These are phyloP conservation scores for Solanum medicagineum DNA, from an alignment of 257 asterid species.

Conservation along the genomic window DNA sequence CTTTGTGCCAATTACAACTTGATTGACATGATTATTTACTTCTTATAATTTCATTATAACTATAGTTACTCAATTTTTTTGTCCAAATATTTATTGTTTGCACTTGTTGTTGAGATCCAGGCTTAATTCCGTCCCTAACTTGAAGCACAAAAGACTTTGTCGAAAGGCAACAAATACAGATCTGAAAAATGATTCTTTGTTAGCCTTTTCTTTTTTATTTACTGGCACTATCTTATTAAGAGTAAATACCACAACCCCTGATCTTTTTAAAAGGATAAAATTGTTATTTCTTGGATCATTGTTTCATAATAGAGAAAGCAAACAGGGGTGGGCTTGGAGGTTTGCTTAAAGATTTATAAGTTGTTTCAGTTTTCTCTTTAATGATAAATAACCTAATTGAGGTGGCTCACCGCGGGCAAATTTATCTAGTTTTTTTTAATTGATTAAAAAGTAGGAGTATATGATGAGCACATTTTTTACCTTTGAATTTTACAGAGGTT, in stretches of 20 bases:
- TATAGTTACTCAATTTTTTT: no score
- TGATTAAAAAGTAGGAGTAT: neutral
- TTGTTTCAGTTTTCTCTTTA: neutral
- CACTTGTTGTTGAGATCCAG: neutral
- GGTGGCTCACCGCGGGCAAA: no score
- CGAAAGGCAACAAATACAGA: neutral
- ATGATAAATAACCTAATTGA: no score
- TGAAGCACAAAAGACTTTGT: neutral
- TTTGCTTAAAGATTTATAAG: neutral
- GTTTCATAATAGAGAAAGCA: neutral
- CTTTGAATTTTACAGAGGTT: slow-evolving; percentile 46
- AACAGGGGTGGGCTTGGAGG: neutral
- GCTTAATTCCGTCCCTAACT: neutral
- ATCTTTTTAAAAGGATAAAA: neutral
- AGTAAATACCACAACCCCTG: neutral
- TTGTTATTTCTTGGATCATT: neutral
- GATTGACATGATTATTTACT: neutral
- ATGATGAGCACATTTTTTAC: neutral
- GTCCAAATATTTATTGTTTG: neutral
- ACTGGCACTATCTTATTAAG: neutral
- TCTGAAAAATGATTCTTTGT: neutral
- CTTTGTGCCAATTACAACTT: neutral
- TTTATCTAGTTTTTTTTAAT: neutral
- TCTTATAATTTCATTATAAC: no score
- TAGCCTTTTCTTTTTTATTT: neutral